Base-by-base conservation (phyloP, 345 rosid genomes). In the Abelmoschus esculentus region DNA sequence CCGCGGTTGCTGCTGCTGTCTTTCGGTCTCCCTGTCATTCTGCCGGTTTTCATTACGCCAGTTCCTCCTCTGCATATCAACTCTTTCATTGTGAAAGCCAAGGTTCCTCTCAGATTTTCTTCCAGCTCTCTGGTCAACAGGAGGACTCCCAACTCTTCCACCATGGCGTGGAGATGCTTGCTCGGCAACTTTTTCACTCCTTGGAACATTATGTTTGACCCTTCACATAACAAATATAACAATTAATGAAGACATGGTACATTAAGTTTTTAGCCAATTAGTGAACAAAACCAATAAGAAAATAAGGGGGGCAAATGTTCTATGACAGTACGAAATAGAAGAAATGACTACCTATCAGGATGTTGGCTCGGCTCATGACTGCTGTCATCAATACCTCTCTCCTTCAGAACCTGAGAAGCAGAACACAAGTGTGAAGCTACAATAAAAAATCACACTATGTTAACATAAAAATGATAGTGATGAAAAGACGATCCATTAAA, bases 321-420 rank as follows among this genome's bases (percentile, higher is more conserved):
- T 44, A 75, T 4, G 38, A 49, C 1, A 54, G 42, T 28, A 28
- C 14, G 6, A 47, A 66, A 66, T 14, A 67, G 12, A 64, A 28
- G 10, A 59, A 70, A 5, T 63, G 36, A 31, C 3, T 74, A 87
- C 96, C 91, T 86, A 62, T 91, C 93, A 46, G 79, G 75, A 59
- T 64, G 79, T 66, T 73, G 90, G 69, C 61, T 87, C 46, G 66
- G 36, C 50, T 83, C 84, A 12, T 68, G 82, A 74, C 71, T 78
- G 75, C 74, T 82, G 71, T 79, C 84, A 69, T 86, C 89, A 14
- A 86, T 64, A 46, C 90, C 90, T 74, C 90, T 83, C 76, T 77
- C 93, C 80, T 81, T 91, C 75, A 91, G 78, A 69, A 91, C 93
- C 96, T 91, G 79, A 62, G 53, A 66, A 36, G 60, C 12, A 54